Evolutionary conservation across 2,329 filamentous ascomycete species (phyloP), one percentile per base, ranked within the genome.

Genomic region (Cladosporium sp.): DNA sequence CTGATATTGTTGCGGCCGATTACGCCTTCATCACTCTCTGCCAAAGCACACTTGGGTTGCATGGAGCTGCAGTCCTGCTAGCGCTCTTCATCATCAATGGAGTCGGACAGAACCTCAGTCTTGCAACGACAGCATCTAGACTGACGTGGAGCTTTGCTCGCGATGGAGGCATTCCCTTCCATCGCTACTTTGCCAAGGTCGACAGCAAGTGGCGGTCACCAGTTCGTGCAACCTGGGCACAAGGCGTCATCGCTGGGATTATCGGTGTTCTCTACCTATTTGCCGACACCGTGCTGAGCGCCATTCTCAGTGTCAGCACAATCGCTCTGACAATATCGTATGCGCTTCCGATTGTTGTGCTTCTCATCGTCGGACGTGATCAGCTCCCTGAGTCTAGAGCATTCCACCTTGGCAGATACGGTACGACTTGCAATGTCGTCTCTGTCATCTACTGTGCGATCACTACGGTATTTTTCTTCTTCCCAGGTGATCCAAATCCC

Each of bases 21-120:
- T 67, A 82, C 3, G 69, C 70, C 0, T 84, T 85, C 62, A 85
- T 87, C 65, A 76, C 84, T 51, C 77, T 85, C 20, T 85, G 85
- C 59, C 75, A 75, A 61, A 76, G 82, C 37, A 78, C 78, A 1
- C 80, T 81, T 1, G 70, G 75, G 1, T 80, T 77, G 17, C 68
- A 75, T 2, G 76, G 75, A 76, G 80, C 36, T 11, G 74, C 76
- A 1, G 74, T 75, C 0, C 71, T 84, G 6, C 67, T 84, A 20
- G 72, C 76, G 0, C 70, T 84, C 0, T 84, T 84, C 67, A 81
- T 82, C 43, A 76, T 84, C 69, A 84, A 83, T 60, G 81, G 81
- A 37, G 58, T 84, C 0, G 80, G 80, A 1, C 81, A 84, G 64
- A 80, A 78, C 8, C 73, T 82, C 60, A 80, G 75, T 49, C 79